Base-by-base conservation (phyloP, 306 rosid species). In the Vigna angularis region DNA sequence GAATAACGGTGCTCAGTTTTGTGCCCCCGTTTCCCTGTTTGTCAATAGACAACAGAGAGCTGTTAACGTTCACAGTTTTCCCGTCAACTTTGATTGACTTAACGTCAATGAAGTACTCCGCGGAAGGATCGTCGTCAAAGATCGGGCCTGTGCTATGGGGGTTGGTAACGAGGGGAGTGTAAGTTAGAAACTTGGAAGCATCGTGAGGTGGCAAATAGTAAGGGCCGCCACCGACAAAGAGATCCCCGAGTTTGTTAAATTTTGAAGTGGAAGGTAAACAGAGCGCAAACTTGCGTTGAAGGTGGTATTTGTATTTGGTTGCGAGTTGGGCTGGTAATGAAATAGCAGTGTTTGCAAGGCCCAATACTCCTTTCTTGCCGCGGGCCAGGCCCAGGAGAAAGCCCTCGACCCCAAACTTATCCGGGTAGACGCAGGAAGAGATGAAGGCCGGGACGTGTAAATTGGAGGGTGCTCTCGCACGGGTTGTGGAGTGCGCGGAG, bases 191-290 rank as follows among this genome's bases (percentile, higher is more conserved):
- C 5, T 78, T 36, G 17, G 82, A 71, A 40, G 56, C 69, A 42
- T 65, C 53, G 6, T 9, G 34, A 22, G 58, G 49, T 0, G 84
- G 28, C 70, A 69, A 20, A 24, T 30, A 8, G 56, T 84, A 71
- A 16, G 83, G 81, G 5, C 75, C 80, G 0, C 82, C 85, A 14
- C 87, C 85, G 61, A 84, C 2, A 44, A 76, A 68, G 4, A 82
- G 75, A 30, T 63, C 61, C 9, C 86, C 86, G 18, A 49, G 9
- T 2, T 78, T 74, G 0, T 34, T 15, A 0, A 6, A 6, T 15
- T 45, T 62, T 4, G 57, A 73, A 20, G 32, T 7, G 1, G 82
- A 80, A 48, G 88, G 88, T 10, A 85, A 32, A 76, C 90, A 87
- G 13, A 87, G 66, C 0, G 85, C 58, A 72, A 85, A 82, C 67